Percentiles rank a stretch among this genome's conserved stretches.
These are phyloP conservation scores for Rhodotorula diobovata DNA, from an alignment of 768 basidiomycete genomes.

Conservation along the genomic window DNA sequence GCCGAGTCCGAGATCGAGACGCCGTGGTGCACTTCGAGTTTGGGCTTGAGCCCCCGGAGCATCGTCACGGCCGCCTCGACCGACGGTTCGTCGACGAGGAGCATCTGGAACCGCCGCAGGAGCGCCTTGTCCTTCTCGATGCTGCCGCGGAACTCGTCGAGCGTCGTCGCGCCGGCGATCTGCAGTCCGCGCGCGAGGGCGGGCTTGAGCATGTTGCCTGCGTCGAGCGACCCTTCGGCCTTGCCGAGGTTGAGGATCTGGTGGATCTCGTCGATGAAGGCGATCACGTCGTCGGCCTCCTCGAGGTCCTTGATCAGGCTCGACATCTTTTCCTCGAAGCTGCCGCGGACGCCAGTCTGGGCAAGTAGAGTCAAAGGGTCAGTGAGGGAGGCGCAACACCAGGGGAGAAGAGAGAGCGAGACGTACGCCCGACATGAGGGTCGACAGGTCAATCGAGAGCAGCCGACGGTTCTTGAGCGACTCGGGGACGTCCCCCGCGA, in stretches of 20 bases:
- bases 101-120: conserved; percentile 53
- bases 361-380: background rate
- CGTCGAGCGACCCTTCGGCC: conserved; percentile 87
- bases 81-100: conserved; percentile 79
- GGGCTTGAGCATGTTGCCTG: conserved; percentile 48
- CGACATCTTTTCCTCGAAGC: conserved; percentile 85
- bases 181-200: conserved; percentile 58
- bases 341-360: conserved; percentile 31
- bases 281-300: conserved; percentile 74
- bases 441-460: conserved; percentile 29
- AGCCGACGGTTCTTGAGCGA: conserved; percentile 53
- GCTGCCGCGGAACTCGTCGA: conserved; percentile 82
- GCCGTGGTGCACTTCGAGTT: conserved; percentile 87
- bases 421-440: conserved; percentile 17
- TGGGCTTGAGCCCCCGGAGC: conserved; percentile 84
- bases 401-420: conserved; percentile 45
- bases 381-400: conserved; percentile 66
- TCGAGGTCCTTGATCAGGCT: conserved; percentile 81
- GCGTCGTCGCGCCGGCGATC: conserved; percentile 78
- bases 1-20: conserved; percentile 79
- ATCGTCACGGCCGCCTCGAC: conserved; percentile 87
- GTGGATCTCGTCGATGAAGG: conserved; percentile 72
- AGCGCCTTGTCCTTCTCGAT: conserved; percentile 68
- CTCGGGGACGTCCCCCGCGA: conserved; percentile 84
- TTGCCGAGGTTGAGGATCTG: conserved; percentile 85